A percentile compares a stretch with the other conserved stretches of the same genome.
Conservation (phyloP, 2,329 filamentous ascomycete genomes). For the Clarireedia sp. region DNA sequence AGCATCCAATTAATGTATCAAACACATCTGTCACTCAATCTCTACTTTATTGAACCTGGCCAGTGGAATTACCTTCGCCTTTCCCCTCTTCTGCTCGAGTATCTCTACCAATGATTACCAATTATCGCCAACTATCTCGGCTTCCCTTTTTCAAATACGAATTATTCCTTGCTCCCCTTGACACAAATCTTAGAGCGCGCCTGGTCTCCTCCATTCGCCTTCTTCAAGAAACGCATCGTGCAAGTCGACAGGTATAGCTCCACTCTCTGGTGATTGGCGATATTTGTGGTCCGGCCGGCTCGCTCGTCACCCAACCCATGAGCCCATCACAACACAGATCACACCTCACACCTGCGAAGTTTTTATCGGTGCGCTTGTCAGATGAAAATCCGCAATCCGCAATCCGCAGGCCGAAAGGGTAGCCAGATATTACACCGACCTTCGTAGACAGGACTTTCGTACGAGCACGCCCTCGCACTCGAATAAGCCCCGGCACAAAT, state of each 20-base stretch:
- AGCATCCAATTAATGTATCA: neutral
- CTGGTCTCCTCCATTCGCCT: neutral
- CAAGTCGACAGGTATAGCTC: neutral
- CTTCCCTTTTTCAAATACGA: neutral
- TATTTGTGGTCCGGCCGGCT: slow-evolving; percentile 3
- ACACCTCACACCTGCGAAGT: slow-evolving; percentile 3
- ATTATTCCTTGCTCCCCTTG: neutral
- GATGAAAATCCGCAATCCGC: neutral
- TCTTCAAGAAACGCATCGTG: neutral
- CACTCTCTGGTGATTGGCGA: slow-evolving; percentile 5
- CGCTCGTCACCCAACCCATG: too few relatives aligned
- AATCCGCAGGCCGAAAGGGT: too few relatives aligned
- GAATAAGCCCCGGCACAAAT: slow-evolving; percentile 1
- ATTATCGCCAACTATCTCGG: neutral
- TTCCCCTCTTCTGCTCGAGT: too few relatives aligned
- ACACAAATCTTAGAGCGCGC: neutral
- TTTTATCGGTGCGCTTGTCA: neutral
- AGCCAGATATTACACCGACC: too few relatives aligned
- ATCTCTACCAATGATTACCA: neutral
- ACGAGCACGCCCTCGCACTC: neutral
- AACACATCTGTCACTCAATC: neutral
- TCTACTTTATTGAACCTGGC: neutral
- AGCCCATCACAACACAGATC: slow-evolving; percentile 1
- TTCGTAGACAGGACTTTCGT: too few relatives aligned
- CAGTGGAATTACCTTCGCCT: neutral